Base-by-base conservation (phyloP, 176 grass and related monocot genomes). In the Oryza coarctata region DNA sequence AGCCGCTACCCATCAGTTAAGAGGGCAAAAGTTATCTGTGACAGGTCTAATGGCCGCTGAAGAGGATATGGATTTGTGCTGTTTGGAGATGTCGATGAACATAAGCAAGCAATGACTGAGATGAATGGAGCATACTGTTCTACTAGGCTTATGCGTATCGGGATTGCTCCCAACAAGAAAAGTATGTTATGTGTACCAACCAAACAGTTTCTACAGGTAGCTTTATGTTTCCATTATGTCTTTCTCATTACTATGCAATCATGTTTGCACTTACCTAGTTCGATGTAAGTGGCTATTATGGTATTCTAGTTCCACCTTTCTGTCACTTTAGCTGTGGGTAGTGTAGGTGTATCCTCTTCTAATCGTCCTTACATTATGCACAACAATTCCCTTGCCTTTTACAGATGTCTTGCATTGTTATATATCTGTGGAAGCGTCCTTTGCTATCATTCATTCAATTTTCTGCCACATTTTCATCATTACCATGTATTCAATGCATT, bases 41-140 rank as follows among this genome's bases (percentile, higher is more conserved):
- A 94, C 71, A 86, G 47, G 68, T 2, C 73, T 11, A 80, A 88
- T 65, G 88, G 86, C 4, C 81, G 26, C 62, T 92, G 88, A 18
- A 94, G 91, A 76, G 75, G 92, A 43, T 98, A 86, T 75, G 95
- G 92, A 2, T 98, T 98, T 82, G 90, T 98, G 44, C 35, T 32
- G 23, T 98, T 98, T 89, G 84, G 86, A 31, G 95, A 98, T 83
- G 36, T 45, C 20, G 86, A 73, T 79, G 95, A 98, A 76, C 86
- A 84, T n/a, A 89, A 20, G 39, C 78, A 91, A 58, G 95, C 95
- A 50, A 91, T 94, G 84, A 70, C 84, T 36, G 90, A 94, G 81
- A 98, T 98, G 90, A 91, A 98, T 82, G 95, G 95, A 55, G 87
- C 88, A 55, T 93, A 91, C 79, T 90, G 90, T 43, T 94, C 86